Percentiles rank a stretch among this genome's conserved stretches.
Conservation (phyloP, 345 rosid genomes). For the Eucalyptus cloeziana region DNA sequence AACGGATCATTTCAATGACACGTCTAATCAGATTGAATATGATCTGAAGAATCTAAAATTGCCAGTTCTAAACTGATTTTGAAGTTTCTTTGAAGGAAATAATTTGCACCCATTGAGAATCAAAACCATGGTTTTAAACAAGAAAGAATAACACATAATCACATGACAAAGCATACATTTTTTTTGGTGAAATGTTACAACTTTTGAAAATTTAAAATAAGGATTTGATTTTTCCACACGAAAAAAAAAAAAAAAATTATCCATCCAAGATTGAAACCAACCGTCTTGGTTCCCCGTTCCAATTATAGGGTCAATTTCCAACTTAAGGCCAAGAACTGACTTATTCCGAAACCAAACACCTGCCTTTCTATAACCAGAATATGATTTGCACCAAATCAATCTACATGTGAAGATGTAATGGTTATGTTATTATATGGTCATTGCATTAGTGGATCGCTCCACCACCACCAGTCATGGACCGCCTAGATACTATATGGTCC, state of each 20-base stretch:
- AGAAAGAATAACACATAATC: background rate
- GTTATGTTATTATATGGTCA: background rate
- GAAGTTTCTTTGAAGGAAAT: background rate
- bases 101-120: background rate
- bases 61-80: fast-evolving
- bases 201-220: background rate
- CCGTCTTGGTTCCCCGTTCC: background rate
- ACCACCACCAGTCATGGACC: background rate
- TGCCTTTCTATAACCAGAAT: background rate
- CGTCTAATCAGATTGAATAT: background rate
- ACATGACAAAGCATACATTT: background rate
- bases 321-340: background rate
- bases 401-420: background rate
- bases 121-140: background rate
- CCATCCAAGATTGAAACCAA: background rate
- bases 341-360: background rate
- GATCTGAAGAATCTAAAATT: background rate
- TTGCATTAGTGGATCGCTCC: background rate
- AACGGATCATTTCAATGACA: background rate
- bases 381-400: background rate
- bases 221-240: background rate
- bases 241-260: background rate
- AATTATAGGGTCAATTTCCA: background rate
- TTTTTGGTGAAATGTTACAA: background rate
- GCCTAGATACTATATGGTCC: background rate